phyloP scores from a whole-genome alignment of 2,329 filamentous ascomycete species.

The Albophoma yamanashiensis region DNA sequence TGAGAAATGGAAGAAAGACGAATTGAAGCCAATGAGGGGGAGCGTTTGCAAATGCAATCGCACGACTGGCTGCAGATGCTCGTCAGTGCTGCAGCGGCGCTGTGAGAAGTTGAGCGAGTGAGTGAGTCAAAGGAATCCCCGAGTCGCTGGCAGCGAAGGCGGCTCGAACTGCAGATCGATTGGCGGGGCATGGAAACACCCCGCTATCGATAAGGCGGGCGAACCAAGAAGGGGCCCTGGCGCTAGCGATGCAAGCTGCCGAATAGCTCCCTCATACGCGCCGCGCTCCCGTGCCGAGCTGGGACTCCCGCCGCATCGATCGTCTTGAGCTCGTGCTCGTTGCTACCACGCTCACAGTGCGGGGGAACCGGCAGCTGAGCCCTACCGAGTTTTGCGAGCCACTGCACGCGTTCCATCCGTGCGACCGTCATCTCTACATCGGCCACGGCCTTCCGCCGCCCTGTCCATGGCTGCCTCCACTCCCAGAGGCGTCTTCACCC shows the following conservation, averaged over 20 bases:
- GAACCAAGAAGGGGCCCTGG: neutral
- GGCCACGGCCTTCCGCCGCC: neutral
- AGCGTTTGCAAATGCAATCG: neutral
- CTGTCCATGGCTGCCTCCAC: neutral
- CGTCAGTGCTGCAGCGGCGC: constrained; percentile 1
- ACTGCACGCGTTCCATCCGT: neutral
- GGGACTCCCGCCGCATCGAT: neutral
- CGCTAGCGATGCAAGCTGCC: neutral
- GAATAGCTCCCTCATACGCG: neutral
- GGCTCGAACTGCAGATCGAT: neutral
- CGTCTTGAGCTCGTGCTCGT: neutral
- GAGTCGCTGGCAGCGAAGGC: neutral
- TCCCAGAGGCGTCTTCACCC: neutral
- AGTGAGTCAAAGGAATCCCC: neutral
- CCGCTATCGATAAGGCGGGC: constrained; percentile 1
- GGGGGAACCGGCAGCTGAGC: neutral
- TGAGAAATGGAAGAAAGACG: neutral
- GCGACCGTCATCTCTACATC: neutral
- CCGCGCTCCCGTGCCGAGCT: neutral
- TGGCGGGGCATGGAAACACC: neutral
- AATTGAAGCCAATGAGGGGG: neutral
- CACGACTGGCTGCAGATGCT: neutral
- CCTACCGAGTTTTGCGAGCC: neutral
- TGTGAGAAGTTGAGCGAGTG: constrained; percentile 3
- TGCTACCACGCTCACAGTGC: neutral